These are phyloP conservation scores for Trichophyton mentagrophytes DNA, from an alignment of 2,329 filamentous ascomycete species.

Conservation along the genomic window DNA sequence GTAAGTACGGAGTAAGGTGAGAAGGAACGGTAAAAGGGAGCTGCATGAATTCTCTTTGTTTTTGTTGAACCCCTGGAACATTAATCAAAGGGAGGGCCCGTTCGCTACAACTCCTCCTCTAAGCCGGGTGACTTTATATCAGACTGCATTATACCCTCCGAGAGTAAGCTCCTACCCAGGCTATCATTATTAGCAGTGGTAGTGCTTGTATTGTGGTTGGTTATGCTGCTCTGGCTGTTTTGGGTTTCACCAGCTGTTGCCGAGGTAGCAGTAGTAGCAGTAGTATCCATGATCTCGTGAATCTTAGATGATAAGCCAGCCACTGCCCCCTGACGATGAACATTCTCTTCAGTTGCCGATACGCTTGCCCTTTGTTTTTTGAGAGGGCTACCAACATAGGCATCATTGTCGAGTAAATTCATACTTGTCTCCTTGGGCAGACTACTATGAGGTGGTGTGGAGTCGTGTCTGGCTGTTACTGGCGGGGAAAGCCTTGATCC, in stretches of 20 bases:
- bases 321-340: conserved; percentile 30
- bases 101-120: conserved; percentile 9
- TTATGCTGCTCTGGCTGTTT: not conserved
- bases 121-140: conserved; percentile 5
- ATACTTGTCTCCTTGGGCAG: conserved; percentile 11
- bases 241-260: not conserved
- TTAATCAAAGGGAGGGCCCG: not conserved
- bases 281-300: conserved; percentile 23
- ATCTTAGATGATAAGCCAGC: conserved; percentile 28
- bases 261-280: not conserved
- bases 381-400: conserved; percentile 34
- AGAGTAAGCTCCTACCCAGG: not conserved
- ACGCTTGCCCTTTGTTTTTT: conserved; percentile 37
- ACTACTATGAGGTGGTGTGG: conserved; percentile 23
- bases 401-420: conserved; percentile 20
- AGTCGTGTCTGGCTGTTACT: conserved; percentile 21
- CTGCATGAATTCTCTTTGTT: not conserved
- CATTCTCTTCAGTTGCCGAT: conserved; percentile 30
- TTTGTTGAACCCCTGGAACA: not conserved
- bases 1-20: not conserved
- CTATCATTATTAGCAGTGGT: not conserved
- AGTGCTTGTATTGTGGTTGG: not conserved
- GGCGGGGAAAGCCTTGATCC: conserved; percentile 28
- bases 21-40: not conserved
- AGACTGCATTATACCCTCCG: conserved; percentile 6